Base-by-base conservation (phyloP, 495 filamentous ascomycete species). In the Aspergillus leporis region DNA sequence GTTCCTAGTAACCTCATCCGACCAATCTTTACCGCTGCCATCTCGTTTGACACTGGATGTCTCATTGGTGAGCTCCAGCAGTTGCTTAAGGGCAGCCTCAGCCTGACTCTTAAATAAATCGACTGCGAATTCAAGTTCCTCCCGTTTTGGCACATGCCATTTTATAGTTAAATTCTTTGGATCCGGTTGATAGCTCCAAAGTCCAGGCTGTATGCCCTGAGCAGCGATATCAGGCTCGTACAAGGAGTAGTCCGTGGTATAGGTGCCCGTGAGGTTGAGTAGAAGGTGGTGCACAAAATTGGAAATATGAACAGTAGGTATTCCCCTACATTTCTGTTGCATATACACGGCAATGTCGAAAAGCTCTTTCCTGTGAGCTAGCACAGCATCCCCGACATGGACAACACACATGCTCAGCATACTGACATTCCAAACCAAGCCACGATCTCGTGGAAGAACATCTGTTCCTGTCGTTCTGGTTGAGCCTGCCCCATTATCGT, bases 341-440 rank as follows among this genome's bases (percentile, higher is more conserved):
- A 98, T 97, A 70, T 93, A 97, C 51, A 88, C 77, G 21, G 94
- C 93, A 69, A 98, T 94, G 47, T 92, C 90, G 59, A 96, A 90
- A 1, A 99, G 83, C 55, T 97, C 89, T 51, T 90, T 77, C 69
- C 90, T 90, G 78, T 96, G 92, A 48, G 89, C 86, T 51, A 99
- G 78, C 23, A 98, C 89, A 51, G 91, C 88, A 66, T 88, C 85
- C 22, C 94, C 94, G 52, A 98, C 91, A 62, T 99, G 94, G 41
- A 99, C 94, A 13, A 97, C 90, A 59, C 90, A 96, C 94, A 99
- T 99, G 72, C 92, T 96, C 3, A 99, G 84, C 79, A 98, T 91
- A 72, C 91, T 96, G 65, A 99, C 85, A 69, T 97, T 90, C 95
- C 95, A 98, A 14, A 98, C 92, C 18, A 99, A 78, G 13, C 89